Conservation (phyloP, 2,329 filamentous ascomycete genomes). For the Pseudopyrenochaeta lycopersici region DNA sequence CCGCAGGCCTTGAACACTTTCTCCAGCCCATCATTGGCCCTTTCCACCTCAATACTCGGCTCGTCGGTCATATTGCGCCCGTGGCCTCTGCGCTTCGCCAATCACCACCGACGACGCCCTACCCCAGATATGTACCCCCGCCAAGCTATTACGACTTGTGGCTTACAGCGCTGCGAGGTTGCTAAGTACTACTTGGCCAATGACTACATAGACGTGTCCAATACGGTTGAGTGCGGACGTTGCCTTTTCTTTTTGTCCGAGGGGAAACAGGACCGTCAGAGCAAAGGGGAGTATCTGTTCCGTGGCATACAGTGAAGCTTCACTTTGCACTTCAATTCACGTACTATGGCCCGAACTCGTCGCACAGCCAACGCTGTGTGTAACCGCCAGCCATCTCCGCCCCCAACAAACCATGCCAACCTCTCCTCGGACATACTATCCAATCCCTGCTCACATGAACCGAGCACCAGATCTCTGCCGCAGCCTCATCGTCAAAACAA, state of each 20-base stretch:
- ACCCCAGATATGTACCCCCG: slow-evolving; percentile 30
- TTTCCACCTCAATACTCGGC: slow-evolving; percentile 12
- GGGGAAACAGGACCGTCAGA: background rate
- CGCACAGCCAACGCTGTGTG: background rate
- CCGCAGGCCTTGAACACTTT: background rate
- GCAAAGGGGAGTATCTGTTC: too few species aligned
- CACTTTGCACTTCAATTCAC: background rate
- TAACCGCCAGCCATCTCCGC: background rate
- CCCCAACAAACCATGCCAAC: background rate
- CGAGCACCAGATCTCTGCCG: background rate
- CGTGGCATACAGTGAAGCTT: background rate
- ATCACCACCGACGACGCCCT: slow-evolving; percentile 22
- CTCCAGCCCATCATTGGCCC: slow-evolving; percentile 18
- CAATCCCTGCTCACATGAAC: background rate
- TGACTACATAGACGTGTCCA: background rate
- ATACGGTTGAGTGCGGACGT: background rate
- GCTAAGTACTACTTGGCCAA: background rate
- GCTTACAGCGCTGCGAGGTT: background rate
- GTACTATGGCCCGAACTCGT: background rate
- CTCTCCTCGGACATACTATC: background rate
- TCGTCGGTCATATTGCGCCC: slow-evolving; percentile 5
- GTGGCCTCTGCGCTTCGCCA: slow-evolving; percentile 9
- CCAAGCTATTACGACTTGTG: background rate
- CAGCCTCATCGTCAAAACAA: background rate
- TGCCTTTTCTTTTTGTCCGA: slow-evolving; percentile 4